Evolutionary conservation across 495 filamentous ascomycete genomes (phyloP).

Genomic region (Penicillium subrubescens): DNA sequence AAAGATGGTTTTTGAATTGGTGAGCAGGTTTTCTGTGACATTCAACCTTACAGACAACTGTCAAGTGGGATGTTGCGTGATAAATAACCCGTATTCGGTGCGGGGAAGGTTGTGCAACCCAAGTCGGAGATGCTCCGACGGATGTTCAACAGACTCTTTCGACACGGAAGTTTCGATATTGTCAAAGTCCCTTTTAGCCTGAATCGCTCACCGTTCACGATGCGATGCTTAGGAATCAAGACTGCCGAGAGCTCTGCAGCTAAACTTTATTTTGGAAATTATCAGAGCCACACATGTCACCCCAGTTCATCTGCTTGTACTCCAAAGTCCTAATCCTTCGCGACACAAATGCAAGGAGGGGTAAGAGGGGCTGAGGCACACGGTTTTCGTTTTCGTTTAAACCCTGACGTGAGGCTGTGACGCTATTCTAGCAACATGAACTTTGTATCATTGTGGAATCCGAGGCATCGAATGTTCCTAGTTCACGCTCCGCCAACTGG

Average conservation of each 20-base stretch:
- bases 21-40: neutral
- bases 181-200: neutral
- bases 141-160: neutral
- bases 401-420: no score
- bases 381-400: no score
- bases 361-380: no score
- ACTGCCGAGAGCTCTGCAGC: neutral
- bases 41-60: neutral
- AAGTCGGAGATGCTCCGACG: neutral
- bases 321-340: neutral
- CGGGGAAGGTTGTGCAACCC: neutral
- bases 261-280: neutral
- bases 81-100: neutral
- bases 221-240: neutral
- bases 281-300: neutral
- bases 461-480: no score
- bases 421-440: no score
- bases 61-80: neutral
- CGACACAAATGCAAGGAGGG: neutral
- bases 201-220: neutral
- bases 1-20: neutral
- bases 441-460: no score
- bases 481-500: neutral
- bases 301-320: no score
- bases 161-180: neutral